Evolutionary conservation across 371 early-diverging fungal genomes (phyloP), one percentile per base, ranked within the genome.

Genomic region (Syncephalastrum racemosum): DNA sequence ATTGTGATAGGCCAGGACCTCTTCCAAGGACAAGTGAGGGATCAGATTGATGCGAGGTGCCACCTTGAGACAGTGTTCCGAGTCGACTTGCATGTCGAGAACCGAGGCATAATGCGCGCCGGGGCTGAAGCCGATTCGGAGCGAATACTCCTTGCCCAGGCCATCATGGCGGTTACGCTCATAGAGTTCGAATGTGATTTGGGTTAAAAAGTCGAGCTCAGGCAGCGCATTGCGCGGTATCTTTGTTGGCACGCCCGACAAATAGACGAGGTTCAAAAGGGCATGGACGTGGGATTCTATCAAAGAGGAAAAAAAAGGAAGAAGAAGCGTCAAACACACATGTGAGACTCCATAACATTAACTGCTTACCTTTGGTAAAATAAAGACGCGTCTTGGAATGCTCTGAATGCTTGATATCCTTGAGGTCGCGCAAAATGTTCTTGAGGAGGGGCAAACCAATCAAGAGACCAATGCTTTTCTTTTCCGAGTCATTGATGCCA

Each of bases 111-210:
- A 90, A 59, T 93, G 90, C 6, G 97, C 95, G 18, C 98, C 94
- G 0, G 94, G 91, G 46, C 92, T 92, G 65, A 97, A 94, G 8
- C 89, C 94, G 22, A 98, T 83, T 15, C 97, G 80, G 18, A 98
- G 80, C 0, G 95, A 95, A 62, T 92, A 94, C 69, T 95, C 95
- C 46, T 80, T 82, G 8, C 76, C 68, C 7, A 54, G 52, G 0
- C 73, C 83, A 22, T 68, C 67, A 3, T 77, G 75, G 39, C 87
- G 83, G 49, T 84, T 88, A 39, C 97, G 82, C 69, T 97, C 97
- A 57, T 97, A 96, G 15, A 98, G 73, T 70, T 98, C 98, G 67
- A 98, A 95, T 6, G 94, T 95, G 52, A 98, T 96, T 56, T 98
- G 98, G 3, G 97, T 95, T 54, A 98, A 70, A 64, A 83, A 97